Conservation (phyloP, 2,329 filamentous ascomycete genomes). For the Calonectria hongkongensis region DNA sequence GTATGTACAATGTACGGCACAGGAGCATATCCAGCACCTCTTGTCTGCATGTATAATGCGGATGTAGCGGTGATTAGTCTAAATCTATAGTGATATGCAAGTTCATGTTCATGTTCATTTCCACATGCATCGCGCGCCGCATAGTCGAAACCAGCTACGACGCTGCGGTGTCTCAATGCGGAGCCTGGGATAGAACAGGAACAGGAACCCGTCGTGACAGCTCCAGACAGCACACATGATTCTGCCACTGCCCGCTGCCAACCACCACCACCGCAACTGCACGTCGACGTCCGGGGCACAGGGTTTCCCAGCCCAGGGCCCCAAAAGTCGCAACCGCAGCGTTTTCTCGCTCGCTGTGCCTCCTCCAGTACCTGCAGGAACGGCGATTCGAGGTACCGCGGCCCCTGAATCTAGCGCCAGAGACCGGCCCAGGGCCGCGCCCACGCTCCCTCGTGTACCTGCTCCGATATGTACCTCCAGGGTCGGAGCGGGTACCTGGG, state of each 20-base stretch:
- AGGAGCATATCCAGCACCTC: constrained; percentile 29
- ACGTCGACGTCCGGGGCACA: constrained; percentile 9
- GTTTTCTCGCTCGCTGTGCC: constrained; percentile 16
- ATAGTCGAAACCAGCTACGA: constrained; percentile 23
- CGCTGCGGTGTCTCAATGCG: constrained; percentile 19
- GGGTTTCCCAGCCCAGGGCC: neutral
- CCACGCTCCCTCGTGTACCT: constrained; percentile 41
- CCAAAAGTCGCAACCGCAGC: constrained; percentile 22
- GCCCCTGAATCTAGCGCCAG: constrained; percentile 47
- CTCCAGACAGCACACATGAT: neutral
- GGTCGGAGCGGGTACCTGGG: constrained; percentile 32
- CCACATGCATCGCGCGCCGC: constrained; percentile 16
- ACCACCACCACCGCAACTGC: neutral
- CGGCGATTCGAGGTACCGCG: constrained; percentile 50
- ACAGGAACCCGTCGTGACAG: neutral
- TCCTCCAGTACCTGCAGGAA: constrained; percentile 57
- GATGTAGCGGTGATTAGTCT: constrained; percentile 21
- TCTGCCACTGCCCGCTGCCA: neutral
- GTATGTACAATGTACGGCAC: constrained; percentile 23
- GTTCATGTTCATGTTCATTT: constrained; percentile 29
- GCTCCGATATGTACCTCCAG: constrained; percentile 33
- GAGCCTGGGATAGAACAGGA: neutral
- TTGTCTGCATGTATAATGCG: constrained; percentile 25
- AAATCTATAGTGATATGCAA: constrained; percentile 21
- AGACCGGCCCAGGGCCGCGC: constrained; percentile 40